Base-by-base conservation (phyloP, 2,329 filamentous ascomycete genomes). In the Cordyceps javanica region DNA sequence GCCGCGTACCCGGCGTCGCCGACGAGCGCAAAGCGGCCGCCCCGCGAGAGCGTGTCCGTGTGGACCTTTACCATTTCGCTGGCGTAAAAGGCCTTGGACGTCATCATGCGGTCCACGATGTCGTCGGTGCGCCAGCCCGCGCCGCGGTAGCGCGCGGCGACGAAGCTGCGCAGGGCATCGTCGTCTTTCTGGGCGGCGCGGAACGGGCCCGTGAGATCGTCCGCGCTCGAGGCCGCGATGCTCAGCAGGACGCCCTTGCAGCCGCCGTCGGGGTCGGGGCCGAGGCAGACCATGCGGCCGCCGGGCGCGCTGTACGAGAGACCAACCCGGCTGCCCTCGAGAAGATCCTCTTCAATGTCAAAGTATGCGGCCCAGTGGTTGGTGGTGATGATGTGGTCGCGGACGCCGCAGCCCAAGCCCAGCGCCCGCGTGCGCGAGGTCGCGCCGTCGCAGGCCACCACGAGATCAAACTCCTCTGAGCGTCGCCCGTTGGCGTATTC, bases 1-100 rank as follows among this genome's bases (percentile, higher is more conserved):
- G 69, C 73, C 0, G 76, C 77, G 39, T 74, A 76, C 0, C 69
- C 79, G 5, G 81, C 77, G 54, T 84, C 80, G 0, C 79, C 81
- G 2, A 82, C 62, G 2, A 81, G 66, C 1, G 71, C 72, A n/a
- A 81, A 73, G 0, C 39, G 30, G 16, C 76, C 75, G 0, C 75
- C 73, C 0, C 68, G 68, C 3, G 68, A 75, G 52, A 72, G 62
- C 10, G 44, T 48, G 2, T 72, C 64, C 55, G 78, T 59, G 42
- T 74, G 74, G 30, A 85, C 74, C 32, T 77, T 71, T 0, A 70
- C 73, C 45, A 79, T 65, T 4, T 72, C 67, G 54, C 75, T 70
- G 49, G 71, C 70, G 62, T 81, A 81, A 56, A 81, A 80, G 61
- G 81, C 74, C 2, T 28, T 8, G 9, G 50, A 42, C 1, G 34